Base-by-base conservation (phyloP, 768 basidiomycete genomes). In the Boletus subcaerulescens region DNA sequence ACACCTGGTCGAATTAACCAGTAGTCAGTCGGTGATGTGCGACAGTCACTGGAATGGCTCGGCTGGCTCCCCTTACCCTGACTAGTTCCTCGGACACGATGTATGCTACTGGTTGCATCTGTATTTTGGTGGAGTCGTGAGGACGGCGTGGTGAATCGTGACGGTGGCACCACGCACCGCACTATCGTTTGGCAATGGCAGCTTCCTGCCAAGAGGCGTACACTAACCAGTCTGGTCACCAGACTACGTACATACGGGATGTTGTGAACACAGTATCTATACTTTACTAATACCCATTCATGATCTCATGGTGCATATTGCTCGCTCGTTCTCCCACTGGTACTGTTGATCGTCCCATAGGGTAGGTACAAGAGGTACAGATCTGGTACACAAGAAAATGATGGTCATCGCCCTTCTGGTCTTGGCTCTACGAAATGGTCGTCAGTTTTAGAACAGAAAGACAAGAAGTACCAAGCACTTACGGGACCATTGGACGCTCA, bases 401-500 rank as follows among this genome's bases (percentile, higher is more conserved):
- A 22, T 40, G 29, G 24, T 65, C 40, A 72, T 51, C 72, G 65
- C 56, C 75, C 73, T 3, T 77, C 77, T 14, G 77, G 77, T 61
- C 77, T 67, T 46, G 77, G 77, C 50, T 78, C 77, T 78, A 59
- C 15, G n/a, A 39, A 46, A 56, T 22, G 24, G 8, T 51, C 15
- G 38, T 62, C 31, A 58, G 41, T 10, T 50, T 18, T 14, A 14
- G 9, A 24, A 15, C 33, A 47, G 12, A 9, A 40, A 39, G 22
- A 36, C 8, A 22, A 22, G 10, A 26, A 26, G 35, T 13, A 4
- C 11, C 53, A 38, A 22, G 31, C 24, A 80, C 81, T 76, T 65
- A 83, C 81, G 81, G 45, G 82, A 84, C 84, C 85, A 86, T 61
- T 81, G 79, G 46, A 84, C 79, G 57, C 75, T 83, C 60, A 87